Conservation (phyloP, 495 filamentous ascomycete species). For the Trypethelium eluteriae region DNA sequence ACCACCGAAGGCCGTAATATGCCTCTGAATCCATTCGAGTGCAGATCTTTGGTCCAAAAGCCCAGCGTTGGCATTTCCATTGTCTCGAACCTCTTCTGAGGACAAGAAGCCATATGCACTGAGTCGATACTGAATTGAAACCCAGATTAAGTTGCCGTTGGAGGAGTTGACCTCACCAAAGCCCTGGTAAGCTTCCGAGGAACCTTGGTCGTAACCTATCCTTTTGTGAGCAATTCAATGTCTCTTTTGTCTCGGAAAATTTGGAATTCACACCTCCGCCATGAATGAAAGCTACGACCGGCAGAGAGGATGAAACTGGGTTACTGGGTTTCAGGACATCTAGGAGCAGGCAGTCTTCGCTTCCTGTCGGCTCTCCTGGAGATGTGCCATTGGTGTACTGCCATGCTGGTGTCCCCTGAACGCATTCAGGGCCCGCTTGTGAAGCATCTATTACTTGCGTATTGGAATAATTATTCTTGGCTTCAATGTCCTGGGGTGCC, state of each 20-base stretch:
- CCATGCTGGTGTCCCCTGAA: slow-evolving; percentile 26
- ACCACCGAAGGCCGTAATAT: slow-evolving; percentile 26
- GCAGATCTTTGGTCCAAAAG: slow-evolving; percentile 35
- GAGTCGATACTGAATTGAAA: slow-evolving; percentile 34
- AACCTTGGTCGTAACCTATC: slow-evolving; percentile 13
- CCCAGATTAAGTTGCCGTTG: slow-evolving; percentile 28
- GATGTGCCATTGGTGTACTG: slow-evolving; percentile 15
- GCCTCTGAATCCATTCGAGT: slow-evolving; percentile 32
- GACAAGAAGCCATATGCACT: slow-evolving; percentile 34
- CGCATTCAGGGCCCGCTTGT: slow-evolving; percentile 23
- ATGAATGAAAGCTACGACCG: slow-evolving; percentile 27
- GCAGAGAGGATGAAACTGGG: slow-evolving; percentile 18
- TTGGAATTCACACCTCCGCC: slow-evolving; percentile 18
- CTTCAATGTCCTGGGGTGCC: slow-evolving; percentile 23
- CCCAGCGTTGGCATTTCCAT: slow-evolving; percentile 34
- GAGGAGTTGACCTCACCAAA: slow-evolving; percentile 24
- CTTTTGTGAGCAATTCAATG: background rate
- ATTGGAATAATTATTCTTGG: slow-evolving; percentile 14
- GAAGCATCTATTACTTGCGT: slow-evolving; percentile 16
- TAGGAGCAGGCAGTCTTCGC: slow-evolving; percentile 27
- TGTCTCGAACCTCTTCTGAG: slow-evolving; percentile 27
- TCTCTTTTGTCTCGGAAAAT: background rate
- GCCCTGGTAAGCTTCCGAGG: slow-evolving; percentile 19
- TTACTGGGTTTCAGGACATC: slow-evolving; percentile 22
- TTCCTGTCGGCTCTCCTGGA: slow-evolving; percentile 13